Evolutionary conservation across 352 stramenopile genomes (phyloP), one percentile per base, ranked within the genome.

Genomic region (Phytophthora pistaciae): DNA sequence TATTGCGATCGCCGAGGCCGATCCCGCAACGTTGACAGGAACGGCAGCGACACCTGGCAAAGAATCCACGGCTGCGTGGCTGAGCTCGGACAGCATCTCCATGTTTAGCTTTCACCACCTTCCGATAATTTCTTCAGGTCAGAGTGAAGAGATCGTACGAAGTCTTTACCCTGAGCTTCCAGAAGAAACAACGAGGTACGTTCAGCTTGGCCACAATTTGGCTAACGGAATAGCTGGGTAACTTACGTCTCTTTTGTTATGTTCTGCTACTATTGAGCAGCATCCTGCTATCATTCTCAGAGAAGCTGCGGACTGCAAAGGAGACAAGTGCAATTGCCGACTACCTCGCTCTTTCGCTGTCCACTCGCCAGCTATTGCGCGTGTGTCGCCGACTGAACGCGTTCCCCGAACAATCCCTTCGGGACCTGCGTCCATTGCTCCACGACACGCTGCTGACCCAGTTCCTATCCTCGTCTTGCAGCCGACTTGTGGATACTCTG

Each of bases 71-170:
- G 70, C 80, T 11, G 82, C 78, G 13, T 96, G 88, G 88, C 78
- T 96, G 27, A 90, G 73, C 60, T 92, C 84, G 36, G 88, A 94
- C 40, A 94, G 78, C 42, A 90, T 96, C 25, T 77, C 85, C 16
- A 91, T 96, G 84, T 93, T 96, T 56, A 82, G 76, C 18, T 96
- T 94, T 69, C 85, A 94, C 52, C 49, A 79, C 13, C 59, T 94
- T 20, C 75, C 85, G 7, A 66, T 64, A 29, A 60, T 94, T 18
- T 78, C 61, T 27, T 64, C 63, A 11, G 18, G 11, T 1, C 77
- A 95, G 46, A 86, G 79, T 21, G 71, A 88, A 53, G 44, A 87
- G 14, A 78, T 95, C 21, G 80, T 94, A 3, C 68, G 68, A 8
- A 50, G 64, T 2, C 48, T 95, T 8, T 93, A 84, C 38, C 88